A percentile compares a stretch with the other conserved stretches of the same genome.
phyloP scores from a whole-genome alignment of 1,284 basidiomycete genomes.

The Trichosporon coremiiforme region DNA sequence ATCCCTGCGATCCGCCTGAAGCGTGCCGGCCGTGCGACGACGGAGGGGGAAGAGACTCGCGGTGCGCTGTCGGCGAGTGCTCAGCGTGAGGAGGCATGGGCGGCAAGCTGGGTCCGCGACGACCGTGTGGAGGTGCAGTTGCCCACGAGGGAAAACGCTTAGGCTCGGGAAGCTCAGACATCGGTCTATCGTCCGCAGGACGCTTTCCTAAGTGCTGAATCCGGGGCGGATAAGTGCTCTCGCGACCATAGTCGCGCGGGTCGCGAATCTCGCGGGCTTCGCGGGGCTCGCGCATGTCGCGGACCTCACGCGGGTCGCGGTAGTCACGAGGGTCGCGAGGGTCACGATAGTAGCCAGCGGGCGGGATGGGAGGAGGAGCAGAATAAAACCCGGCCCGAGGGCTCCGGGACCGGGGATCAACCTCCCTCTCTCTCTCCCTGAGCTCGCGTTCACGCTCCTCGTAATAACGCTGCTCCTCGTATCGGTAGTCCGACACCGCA shows the following conservation, averaged over 20 bases:
- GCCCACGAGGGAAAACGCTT: constrained; percentile 32
- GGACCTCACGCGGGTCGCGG: constrained; percentile 20
- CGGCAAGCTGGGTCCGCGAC: constrained; percentile 3
- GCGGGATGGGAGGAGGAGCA: constrained; percentile 17
- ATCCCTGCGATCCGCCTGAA: background rate
- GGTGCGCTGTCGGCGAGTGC: constrained; percentile 22
- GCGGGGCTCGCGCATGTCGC: constrained; percentile 19
- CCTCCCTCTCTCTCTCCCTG: constrained; percentile 19
- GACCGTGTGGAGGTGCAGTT: constrained; percentile 16
- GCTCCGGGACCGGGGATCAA: background rate
- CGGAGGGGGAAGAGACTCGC: constrained; percentile 17
- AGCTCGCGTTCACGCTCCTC: constrained; percentile 26
- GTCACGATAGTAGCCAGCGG: constrained; percentile 27
- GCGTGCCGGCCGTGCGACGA: constrained; percentile 16
- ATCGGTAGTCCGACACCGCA: constrained; percentile 26
- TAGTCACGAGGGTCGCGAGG: constrained; percentile 22
- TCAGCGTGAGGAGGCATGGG: background rate
- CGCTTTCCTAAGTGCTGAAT: constrained; percentile 29
- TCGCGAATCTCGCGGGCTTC: background rate
- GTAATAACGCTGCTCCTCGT: constrained; percentile 28
- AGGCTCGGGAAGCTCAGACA: constrained; percentile 9
- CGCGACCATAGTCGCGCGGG: constrained; percentile 21
- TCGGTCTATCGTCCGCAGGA: constrained; percentile 24
- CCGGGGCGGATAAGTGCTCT: constrained; percentile 11
- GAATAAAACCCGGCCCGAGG: constrained; percentile 21